Conservation (phyloP, 2,329 filamentous ascomycete species). For the Talaromyces funiculosus region DNA sequence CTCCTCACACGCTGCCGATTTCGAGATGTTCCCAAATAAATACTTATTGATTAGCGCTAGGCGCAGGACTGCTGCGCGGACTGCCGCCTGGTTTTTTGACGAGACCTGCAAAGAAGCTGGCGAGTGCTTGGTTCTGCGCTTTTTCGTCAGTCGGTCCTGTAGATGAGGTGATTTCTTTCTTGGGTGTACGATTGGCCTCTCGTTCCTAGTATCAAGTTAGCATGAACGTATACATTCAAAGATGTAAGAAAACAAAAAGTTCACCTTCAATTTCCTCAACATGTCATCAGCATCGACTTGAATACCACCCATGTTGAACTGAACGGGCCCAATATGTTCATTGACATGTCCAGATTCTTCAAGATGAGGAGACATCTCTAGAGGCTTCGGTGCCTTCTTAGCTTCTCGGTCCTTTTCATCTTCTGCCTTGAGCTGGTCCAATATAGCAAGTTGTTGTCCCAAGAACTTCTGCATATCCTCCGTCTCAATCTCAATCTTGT, state of each 20-base stretch:
- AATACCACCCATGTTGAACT: conserved; percentile 98
- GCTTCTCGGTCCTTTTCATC: conserved; percentile 43
- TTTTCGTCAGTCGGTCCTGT: conserved; percentile 39
- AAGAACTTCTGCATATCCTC: conserved; percentile 74
- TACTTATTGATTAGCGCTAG: conserved; percentile 1
- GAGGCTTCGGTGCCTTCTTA: conserved; percentile 29
- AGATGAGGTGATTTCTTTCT: conserved; percentile 28
- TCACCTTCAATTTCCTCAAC: conserved; percentile 78
- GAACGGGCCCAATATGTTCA: conserved; percentile 87
- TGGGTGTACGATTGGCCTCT: conserved; percentile 37
- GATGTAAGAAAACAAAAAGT: no score
- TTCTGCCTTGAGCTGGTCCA: conserved; percentile 60
- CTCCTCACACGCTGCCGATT: not conserved
- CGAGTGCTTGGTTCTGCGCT: conserved; percentile 55
- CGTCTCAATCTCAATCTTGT: conserved; percentile 56
- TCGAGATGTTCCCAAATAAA: not conserved
- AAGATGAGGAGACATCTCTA: conserved; percentile 30
- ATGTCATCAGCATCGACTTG: conserved; percentile 93
- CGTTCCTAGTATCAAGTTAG: conserved; percentile 32
- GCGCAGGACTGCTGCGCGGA: conserved; percentile 34
- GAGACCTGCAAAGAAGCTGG: conserved; percentile 55
- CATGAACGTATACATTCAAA: not conserved
- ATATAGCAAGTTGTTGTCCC: conserved; percentile 63
- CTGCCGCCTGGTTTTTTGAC: conserved; percentile 47
- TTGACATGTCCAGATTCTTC: conserved; percentile 47